Evolutionary conservation across 164 flowering plant species (phyloP).

Genomic region (Annona cherimola): DNA sequence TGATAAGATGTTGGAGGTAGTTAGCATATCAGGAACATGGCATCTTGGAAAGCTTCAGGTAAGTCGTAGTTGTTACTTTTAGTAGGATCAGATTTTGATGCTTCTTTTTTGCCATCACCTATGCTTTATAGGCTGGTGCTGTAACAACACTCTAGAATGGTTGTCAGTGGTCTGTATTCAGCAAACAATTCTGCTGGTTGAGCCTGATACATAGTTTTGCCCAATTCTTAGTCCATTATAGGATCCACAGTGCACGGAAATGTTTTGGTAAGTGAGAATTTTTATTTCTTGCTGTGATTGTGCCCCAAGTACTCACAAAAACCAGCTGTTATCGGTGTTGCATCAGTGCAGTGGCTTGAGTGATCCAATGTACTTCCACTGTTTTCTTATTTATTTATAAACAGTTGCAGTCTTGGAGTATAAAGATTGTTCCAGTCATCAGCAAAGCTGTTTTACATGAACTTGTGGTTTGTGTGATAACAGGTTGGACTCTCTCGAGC

Average conservation of each 20-base stretch:
- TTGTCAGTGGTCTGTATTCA: too few species aligned
- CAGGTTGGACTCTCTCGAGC: slow-evolving; percentile 98
- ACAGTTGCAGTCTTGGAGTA: not conserved
- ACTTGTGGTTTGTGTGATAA: slow-evolving; percentile 6
- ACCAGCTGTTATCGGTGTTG: not conserved
- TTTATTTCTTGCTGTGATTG: too few species aligned
- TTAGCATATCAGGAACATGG: slow-evolving; percentile 97
- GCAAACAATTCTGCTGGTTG: too few species aligned
- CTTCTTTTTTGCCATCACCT: not conserved
- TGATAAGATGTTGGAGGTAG: slow-evolving; percentile 94
- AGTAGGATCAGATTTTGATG: not conserved
- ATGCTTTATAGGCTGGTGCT: not conserved
- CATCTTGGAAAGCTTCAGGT: slow-evolving; percentile 99
- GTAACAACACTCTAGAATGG: not conserved
- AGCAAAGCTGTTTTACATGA: slow-evolving; percentile 4
- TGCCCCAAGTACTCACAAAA: not conserved
- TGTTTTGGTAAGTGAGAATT: too few species aligned
- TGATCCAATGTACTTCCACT: not conserved
- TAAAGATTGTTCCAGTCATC: not conserved
- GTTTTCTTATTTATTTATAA: not conserved
- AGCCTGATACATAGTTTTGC: too few species aligned
- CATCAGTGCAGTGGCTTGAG: not conserved
- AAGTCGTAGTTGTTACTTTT: not conserved
- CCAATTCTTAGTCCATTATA: too few species aligned
- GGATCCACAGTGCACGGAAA: too few species aligned